Base-by-base conservation (phyloP, 176 grass and related monocot species). In the Aegilops speltoides region DNA sequence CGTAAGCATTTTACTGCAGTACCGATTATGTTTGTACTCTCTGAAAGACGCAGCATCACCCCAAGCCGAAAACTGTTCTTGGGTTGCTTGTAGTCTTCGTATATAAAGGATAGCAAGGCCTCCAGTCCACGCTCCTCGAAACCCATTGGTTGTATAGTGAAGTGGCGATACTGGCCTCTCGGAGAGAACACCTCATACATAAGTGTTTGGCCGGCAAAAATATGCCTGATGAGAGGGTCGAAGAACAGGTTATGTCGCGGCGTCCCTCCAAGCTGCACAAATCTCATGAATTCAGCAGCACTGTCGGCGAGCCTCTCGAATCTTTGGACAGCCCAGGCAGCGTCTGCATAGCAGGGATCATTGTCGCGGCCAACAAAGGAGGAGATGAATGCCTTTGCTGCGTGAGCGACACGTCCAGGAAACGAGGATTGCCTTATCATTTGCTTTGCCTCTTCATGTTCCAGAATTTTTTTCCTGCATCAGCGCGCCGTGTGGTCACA, bases 181-280 rank as follows among this genome's bases (percentile, higher is more conserved):
- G 36, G 29, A 3, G 36, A 29, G 28, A 25, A 17, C 31, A 20
- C 37, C 17, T 25, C 7, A 26, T 83, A 61, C 20, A 5, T 1
- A 3, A 83, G 2, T 11, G 5, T 11, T 40, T 83, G 59, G 0
- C 67, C 50, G 19, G 46, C 50, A 4, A 83, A 72, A 26, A 83
- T n/a, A 59, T 83, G 50, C 4, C 31, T 29, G 2, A 83, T 83
- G 22, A 83, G 67, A 60, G 81, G 67, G 32, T 83, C 81, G 10
- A 73, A 73, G 50, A 73, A 83, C 7, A 72, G 4, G 22, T 60
- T 16, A 10, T 59, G 29, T 20, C n/a, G 52, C 4, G 32, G 50
- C 60, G 48, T 83, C 9, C 81, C 81, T 0, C 81, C 48, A 25
- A 83, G 67, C 81, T 83, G 48, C 67, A 72, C n/a, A 38, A 60